Evolutionary conservation across 257 asterid genomes (phyloP), one percentile per base, ranked within the genome.

Genomic region (Solanum neorickii): DNA sequence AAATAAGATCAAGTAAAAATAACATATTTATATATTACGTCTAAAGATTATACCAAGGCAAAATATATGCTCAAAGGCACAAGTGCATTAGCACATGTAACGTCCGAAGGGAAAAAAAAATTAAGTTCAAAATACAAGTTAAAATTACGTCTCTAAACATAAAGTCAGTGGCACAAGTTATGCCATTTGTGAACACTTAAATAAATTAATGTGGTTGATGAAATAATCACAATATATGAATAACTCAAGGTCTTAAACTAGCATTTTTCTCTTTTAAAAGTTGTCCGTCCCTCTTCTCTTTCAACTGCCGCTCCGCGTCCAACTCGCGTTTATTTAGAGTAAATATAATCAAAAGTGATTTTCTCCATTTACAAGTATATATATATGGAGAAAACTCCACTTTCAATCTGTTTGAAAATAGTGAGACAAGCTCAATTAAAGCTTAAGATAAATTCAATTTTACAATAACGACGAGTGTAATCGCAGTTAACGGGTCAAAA

Each of bases 271-370:
- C 35, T 37, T 74, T 73, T 75, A 39, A 74, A 75, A 75, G 10
- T 77, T 35, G 3, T 82, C 60, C 27, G 33, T 31, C 33, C 33
- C 80, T 65, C 84, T 91, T 52, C 77, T 41, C 86, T 90, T 88
- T 89, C 94, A 92, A 92, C 96, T 89, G 97, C 88, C 91, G 18
- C 93, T 88, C 98, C 98, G 98, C 83, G 99, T 95, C 92, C 92
- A 89, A 89, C 94, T 96, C 98, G 96, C 92, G 97, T 94, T 89
- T 83, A 78, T 47, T 14, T 8, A 27, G 84, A 27, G 66, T 47
- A 47, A 29, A 29, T 29, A 29, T 29, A 29, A 80, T 47, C 68
- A 16, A 39, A 86, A 85, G 88, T 76, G 69, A 87, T 13, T 86
- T n/a, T 86, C 23, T 44, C 39, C 23, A 41, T 76, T 35, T 75